Conservation (phyloP, 306 rosid species). For the Sechiopsis laciniata region DNA sequence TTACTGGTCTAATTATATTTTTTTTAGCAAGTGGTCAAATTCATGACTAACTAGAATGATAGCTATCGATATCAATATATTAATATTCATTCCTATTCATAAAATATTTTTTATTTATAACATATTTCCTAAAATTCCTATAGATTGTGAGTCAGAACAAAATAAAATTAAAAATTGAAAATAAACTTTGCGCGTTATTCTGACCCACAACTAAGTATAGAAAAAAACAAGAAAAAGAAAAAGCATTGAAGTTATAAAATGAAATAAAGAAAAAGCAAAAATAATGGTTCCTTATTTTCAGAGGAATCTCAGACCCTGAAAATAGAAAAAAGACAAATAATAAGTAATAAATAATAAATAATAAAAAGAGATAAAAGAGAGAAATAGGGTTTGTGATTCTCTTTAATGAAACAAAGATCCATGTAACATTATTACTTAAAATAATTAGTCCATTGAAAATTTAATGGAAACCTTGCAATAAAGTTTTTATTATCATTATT, state of each 20-base stretch:
- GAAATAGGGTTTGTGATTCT: neutral
- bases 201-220: neutral
- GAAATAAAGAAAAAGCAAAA: constrained; percentile 1
- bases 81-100: neutral
- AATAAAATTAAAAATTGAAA: neutral
- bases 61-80: too few relatives aligned
- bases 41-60: too few relatives aligned
- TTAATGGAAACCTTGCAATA: neutral
- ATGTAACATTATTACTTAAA: neutral
- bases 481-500: neutral
- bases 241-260: neutral
- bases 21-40: too few relatives aligned
- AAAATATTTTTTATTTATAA: neutral
- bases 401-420: constrained; percentile 16
- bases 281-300: constrained; percentile 13
- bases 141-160: neutral
- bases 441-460: neutral
- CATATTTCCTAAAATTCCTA: neutral
- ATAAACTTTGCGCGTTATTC: neutral
- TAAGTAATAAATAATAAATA: neutral
- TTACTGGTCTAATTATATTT: too few relatives aligned
- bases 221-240: neutral
- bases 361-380: neutral
- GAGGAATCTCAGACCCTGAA: constrained; percentile 10
- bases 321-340: neutral